Evolutionary conservation across 768 basidiomycete species (phyloP).

Genomic region (Trametes coccinea): DNA sequence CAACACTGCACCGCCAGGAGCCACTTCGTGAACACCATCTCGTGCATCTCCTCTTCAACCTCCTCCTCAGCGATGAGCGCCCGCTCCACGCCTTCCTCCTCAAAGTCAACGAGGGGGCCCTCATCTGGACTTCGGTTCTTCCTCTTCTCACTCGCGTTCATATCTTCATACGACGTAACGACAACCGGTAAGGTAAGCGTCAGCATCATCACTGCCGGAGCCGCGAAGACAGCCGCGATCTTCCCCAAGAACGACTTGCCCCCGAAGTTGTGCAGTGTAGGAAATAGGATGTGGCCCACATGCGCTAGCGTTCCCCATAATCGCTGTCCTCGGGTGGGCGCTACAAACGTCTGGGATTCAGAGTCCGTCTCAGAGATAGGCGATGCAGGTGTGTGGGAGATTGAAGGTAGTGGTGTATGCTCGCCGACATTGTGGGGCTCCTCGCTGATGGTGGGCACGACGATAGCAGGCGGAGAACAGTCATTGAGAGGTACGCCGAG

Average conservation of each 20-base stretch:
- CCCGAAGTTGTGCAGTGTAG: constrained; percentile 74
- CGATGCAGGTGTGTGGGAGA: constrained; percentile 55
- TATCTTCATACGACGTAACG: constrained; percentile 52
- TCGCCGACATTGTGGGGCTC: constrained; percentile 8
- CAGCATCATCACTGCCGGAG: constrained; percentile 81
- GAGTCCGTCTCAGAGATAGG: constrained; percentile 44
- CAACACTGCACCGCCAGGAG: constrained; percentile 83
- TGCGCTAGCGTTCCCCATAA: constrained; percentile 37
- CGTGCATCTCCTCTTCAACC: constrained; percentile 67
- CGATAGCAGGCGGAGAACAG: constrained; percentile 40
- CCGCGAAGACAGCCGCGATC: constrained; percentile 76
- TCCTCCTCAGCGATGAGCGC: constrained; percentile 74
- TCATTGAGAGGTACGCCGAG: constrained; percentile 54
- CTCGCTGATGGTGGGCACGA: constrained; percentile 31
- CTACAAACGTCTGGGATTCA: constrained; percentile 46
- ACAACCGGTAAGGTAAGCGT: constrained; percentile 93
- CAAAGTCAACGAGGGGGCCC: constrained; percentile 62
- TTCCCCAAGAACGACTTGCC: constrained; percentile 71
- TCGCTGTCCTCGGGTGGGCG: constrained; percentile 43
- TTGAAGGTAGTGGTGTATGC: constrained; percentile 42
- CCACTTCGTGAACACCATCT: constrained; percentile 74
- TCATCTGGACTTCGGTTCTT: constrained; percentile 31
- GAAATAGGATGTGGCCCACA: constrained; percentile 72
- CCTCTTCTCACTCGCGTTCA: constrained; percentile 41
- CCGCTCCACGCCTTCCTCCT: constrained; percentile 73